Evolutionary conservation across 495 filamentous ascomycete genomes (phyloP).

Genomic region (Hypoxylon rickii): DNA sequence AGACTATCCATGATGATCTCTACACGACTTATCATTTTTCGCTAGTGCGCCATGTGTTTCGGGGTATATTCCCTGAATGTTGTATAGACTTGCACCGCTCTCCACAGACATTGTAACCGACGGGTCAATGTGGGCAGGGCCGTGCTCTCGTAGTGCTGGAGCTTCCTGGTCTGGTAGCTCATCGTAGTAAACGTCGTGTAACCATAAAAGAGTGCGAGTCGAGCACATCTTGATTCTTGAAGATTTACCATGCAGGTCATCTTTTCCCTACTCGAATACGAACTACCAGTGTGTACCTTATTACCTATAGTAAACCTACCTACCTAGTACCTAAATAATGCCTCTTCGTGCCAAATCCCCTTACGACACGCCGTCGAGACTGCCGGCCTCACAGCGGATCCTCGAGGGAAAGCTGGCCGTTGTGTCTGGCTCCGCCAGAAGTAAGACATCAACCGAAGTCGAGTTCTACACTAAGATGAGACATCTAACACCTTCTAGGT

Average conservation of each 20-base stretch:
- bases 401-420: slow-evolving; percentile 72
- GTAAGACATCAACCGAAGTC: slow-evolving; percentile 43
- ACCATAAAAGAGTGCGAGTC: not conserved
- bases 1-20: not conserved
- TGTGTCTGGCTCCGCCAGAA: slow-evolving; percentile 76
- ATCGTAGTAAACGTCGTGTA: not conserved
- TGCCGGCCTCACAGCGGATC: not conserved
- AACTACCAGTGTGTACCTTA: too few relatives aligned
- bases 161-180: too few relatives aligned
- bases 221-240: not conserved
- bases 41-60: not conserved
- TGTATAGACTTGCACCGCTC: not conserved
- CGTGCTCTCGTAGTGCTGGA: too few relatives aligned
- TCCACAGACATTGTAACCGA: too few relatives aligned
- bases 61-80: not conserved
- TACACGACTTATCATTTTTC: not conserved
- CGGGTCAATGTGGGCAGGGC: too few relatives aligned
- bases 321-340: too few relatives aligned
- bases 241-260: too few relatives aligned
- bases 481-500: slow-evolving; percentile 59
- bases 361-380: slow-evolving; percentile 40
- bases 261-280: too few relatives aligned
- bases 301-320: too few relatives aligned
- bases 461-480: not conserved
- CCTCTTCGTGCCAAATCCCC: too few relatives aligned